A percentile compares a stretch with the other conserved stretches of the same genome.
These are phyloP conservation scores for Didymella pomorum DNA, from an alignment of 2,329 filamentous ascomycete genomes.

Conservation along the genomic window DNA sequence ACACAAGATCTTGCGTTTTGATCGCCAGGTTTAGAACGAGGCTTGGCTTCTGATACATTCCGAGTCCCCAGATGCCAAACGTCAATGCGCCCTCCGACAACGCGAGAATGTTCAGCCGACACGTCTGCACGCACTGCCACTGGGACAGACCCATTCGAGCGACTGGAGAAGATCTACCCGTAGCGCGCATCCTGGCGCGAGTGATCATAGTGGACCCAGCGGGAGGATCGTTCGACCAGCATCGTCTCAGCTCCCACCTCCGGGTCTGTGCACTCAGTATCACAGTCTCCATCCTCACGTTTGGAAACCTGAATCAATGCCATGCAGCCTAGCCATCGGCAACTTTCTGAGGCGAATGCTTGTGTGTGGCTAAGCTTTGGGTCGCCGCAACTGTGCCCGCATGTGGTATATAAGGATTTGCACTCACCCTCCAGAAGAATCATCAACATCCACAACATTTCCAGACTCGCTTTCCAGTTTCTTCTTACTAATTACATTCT, in stretches of 20 bases:
- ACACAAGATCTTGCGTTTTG: constrained; percentile 29
- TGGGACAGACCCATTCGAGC: constrained; percentile 17
- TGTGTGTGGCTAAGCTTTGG: constrained; percentile 44
- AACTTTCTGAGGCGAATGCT: constrained; percentile 34
- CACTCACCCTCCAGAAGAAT: constrained; percentile 23
- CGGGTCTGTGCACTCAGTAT: constrained; percentile 31
- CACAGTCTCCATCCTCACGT: constrained; percentile 27
- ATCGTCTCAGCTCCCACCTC: constrained; percentile 37
- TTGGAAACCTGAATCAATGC: constrained; percentile 23
- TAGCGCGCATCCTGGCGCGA: constrained; percentile 21
- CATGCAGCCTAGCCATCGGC: constrained; percentile 12
- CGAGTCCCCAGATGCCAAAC: constrained; percentile 41
- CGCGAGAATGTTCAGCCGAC: constrained; percentile 30
- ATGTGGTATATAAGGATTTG: constrained; percentile 40
- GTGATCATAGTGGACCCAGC: constrained; percentile 18
- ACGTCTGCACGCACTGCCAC: constrained; percentile 10
- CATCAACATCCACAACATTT: constrained; percentile 44
- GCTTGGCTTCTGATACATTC: constrained; percentile 39
- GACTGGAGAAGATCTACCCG: constrained; percentile 36
- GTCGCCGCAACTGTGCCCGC: background rate
- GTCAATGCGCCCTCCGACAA: constrained; percentile 38
- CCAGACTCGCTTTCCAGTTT: constrained; percentile 39
- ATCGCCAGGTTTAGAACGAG: constrained; percentile 35
- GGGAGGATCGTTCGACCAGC: constrained; percentile 36
- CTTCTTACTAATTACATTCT: constrained; percentile 41